Base-by-base conservation (phyloP, 2,329 filamentous ascomycete species). In the Fusarium sp. region DNA sequence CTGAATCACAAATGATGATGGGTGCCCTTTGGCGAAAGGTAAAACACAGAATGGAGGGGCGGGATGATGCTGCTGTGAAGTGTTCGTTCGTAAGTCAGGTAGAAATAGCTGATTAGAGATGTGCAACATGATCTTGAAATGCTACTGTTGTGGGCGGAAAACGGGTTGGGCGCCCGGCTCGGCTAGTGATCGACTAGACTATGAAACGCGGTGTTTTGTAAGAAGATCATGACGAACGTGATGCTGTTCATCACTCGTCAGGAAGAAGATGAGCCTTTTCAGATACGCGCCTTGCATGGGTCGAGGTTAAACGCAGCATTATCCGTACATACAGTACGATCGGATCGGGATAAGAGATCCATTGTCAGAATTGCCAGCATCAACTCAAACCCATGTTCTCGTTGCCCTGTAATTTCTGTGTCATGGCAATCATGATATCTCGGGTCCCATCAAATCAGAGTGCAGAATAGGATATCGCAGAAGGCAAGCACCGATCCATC, bases 11-110 rank as follows among this genome's bases (percentile, higher is more conserved):
- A 41, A n/a, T 59, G 45, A 59, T 39, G 49, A 44, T 29, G 46
- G 47, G 33, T 45, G 46, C 42, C 49, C 53, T 59, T 57, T 33
- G 42, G 46, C 46, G 33, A 71, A 67, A 66, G 52, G 46, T 54
- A 68, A 70, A 68, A 65, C 33, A 29, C 5, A 41, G 50, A 50
- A 52, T 44, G 64, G 69, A 42, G 69, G 59, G 59, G 55, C 69
- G 59, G 65, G 69, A 72, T 72, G 69, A 70, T 72, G 69, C 42
- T 68, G 50, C 56, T 47, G 50, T 57, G 65, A 69, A 65, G 65
- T 49, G 17, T 38, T 46, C 38, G 33, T 60, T 57, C 27, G 31
- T 53, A 39, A 53, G 46, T 44, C 35, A 46, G 57, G 38, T 61
- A 56, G 53, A 60, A 31, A 58, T 29, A 27, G 39, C 59, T 42